Evolutionary conservation across 768 basidiomycete species (phyloP), one percentile per base, ranked within the genome.

Genomic region (Boletus reticuloceps): DNA sequence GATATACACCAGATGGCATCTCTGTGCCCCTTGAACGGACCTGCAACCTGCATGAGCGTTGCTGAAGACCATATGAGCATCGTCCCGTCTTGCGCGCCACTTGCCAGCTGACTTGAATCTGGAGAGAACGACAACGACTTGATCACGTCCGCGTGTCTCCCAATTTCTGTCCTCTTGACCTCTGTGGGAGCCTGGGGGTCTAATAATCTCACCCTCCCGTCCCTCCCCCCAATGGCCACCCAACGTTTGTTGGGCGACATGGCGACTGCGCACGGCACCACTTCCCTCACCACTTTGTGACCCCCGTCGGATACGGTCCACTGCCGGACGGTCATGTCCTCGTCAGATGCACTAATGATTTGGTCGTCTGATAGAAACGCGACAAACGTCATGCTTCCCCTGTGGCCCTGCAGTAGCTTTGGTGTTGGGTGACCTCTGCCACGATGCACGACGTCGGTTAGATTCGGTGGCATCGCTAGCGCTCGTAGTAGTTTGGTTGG

Each of bases 61-160:
- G 29, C 14, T 2, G 51, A 29, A 19, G 60, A 62, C 65, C 65
- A 67, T 7, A 67, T 19, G 12, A 54, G 1, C 31, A 66, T 51
- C 8, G 50, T 41, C 53, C 63, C 60, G 19, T 66, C 58, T 5
- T 50, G 47, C 5, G 60, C 58, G 12, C 65, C 65, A 13, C 58
- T 65, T 5, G 58, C 55, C 31, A 65, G 29, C 10, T 41, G 37
- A 14, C 29, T 63, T 7, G 61, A 54, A 37, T 64, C 53, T 1
- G 60, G 60, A 8, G 64, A 64, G 43, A 64, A 66, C 0, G 64
- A 44, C 38, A 64, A 11, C 5, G 64, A 66, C 38, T 31, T 45
- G 51, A 66, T 17, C 20, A 37, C 37, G 0, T 46, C 49, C 6
- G 8, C 14, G 32, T 65, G 64, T n/a, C 19, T 45, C 12, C 2